Conservation (phyloP, 495 filamentous ascomycete genomes). For the Penicillium egyptiacum region DNA sequence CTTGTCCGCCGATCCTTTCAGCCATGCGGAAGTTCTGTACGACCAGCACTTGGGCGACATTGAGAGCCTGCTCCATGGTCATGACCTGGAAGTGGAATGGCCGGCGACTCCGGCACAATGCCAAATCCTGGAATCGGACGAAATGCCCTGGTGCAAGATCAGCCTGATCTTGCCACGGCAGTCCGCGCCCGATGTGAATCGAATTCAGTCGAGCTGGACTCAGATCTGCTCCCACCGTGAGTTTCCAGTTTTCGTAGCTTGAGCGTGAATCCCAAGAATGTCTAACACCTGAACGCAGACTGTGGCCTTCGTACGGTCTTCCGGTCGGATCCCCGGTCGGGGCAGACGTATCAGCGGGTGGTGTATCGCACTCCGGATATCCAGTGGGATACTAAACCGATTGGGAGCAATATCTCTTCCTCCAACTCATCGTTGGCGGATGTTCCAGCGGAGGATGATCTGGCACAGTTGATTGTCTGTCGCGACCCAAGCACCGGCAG, state of each 20-base stretch:
- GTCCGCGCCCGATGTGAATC: constrained; percentile 1
- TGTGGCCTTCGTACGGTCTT: constrained; percentile 3
- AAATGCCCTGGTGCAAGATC: constrained; percentile 6
- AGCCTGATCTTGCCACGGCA: constrained; percentile 3
- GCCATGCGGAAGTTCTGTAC: constrained; percentile 4
- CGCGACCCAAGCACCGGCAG: background rate
- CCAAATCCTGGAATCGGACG: constrained; percentile 2
- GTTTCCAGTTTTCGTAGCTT: background rate
- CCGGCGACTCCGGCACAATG: constrained; percentile 2
- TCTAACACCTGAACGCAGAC: background rate
- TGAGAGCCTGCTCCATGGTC: background rate
- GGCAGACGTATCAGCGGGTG: constrained; percentile 2
- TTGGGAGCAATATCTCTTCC: constrained; percentile 1
- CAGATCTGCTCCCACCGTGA: constrained; percentile 5
- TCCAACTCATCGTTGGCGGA: background rate
- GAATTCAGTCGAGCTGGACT: constrained; percentile 1
- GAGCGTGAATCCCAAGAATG: background rate
- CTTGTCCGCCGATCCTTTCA: constrained; percentile 1
- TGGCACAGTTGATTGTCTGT: constrained; percentile 4
- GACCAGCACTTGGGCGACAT: background rate
- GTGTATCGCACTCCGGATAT: constrained; percentile 1
- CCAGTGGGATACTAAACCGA: background rate
- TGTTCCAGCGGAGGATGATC: background rate
- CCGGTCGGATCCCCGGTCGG: constrained; percentile 1
- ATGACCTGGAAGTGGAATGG: constrained; percentile 2